Evolutionary conservation across 768 basidiomycete species (phyloP), one percentile per base, ranked within the genome.

Genomic region (Mrakia frigida): DNA sequence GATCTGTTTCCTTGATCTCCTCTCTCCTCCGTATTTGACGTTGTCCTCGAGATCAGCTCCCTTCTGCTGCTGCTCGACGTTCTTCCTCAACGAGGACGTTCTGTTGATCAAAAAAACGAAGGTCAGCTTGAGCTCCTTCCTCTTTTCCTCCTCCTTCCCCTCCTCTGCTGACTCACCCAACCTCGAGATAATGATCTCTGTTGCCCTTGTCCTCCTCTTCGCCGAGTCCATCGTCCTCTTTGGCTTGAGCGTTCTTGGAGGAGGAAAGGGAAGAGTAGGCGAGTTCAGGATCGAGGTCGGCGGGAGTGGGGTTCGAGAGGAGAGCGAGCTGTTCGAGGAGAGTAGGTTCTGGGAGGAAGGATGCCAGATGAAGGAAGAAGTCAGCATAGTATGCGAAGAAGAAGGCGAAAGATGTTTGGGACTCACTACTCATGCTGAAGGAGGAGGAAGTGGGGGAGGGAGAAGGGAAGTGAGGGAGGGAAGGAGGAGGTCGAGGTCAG

Each of bases 241-340:
- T 39, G 28, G 41, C 73, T 41, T 61, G 68, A 23, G 61, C 73
- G 35, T 71, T 77, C 76, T 67, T 73, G n/a, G 76, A 72, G 7
- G 76, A 41, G 21, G 70, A 72, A 35, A 78, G 73, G 23, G 77
- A 74, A 25, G 73, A 74, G 67, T 74, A 78, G 71, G 73, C 73
- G 52, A 74, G 63, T 31, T 78, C 77, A 31, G 77, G 77, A 33
- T 78, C 77, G 53, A 74, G 60, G 35, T 78, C 77, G 67, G 73
- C 71, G 1, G 77, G 77, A 9, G 76, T 39, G 18, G 76, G 76
- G 35, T 73, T 77, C 6, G 70, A 72, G 13, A 77, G 71, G 28
- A 73, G 71, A 43, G 76, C 70, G 18, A 77, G 76, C 63, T 77
- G 76, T 25, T 77, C 76, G 50, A 77, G 76, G 35, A 77, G 76